Evolutionary conservation across 108 stramenopile genomes (phyloP).

Genomic region (Parietichytrium sp.): DNA sequence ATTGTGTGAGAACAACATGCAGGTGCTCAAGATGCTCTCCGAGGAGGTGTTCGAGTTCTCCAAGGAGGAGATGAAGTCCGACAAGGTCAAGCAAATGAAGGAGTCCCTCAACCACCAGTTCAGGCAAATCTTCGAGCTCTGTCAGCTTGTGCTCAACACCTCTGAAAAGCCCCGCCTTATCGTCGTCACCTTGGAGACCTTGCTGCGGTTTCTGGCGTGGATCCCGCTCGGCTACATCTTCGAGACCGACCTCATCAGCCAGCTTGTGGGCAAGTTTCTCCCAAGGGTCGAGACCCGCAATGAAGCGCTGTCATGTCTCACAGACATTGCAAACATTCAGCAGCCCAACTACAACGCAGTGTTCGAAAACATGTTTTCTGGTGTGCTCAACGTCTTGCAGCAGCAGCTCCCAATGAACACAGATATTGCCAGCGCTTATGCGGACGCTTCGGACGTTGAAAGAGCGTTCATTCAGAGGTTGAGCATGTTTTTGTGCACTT

Average conservation of each 20-base stretch:
- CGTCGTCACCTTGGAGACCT: slow-evolving; percentile 83
- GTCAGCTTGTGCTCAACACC: slow-evolving; percentile 75
- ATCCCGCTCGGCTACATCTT: slow-evolving; percentile 96
- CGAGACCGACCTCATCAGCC: slow-evolving; percentile 84
- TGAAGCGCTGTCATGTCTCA: slow-evolving; percentile 90
- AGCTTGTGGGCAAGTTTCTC: slow-evolving; percentile 88
- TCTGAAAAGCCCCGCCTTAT: slow-evolving; percentile 77
- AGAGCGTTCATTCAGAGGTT: slow-evolving; percentile 88
- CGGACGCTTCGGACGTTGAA: slow-evolving; percentile 78
- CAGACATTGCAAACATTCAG: slow-evolving; percentile 87
- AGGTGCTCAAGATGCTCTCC: slow-evolving; percentile 89
- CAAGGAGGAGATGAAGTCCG: slow-evolving; percentile 90
- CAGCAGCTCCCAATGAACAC: slow-evolving; percentile 80
- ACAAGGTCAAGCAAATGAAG: slow-evolving; percentile 58
- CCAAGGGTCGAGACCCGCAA: slow-evolving; percentile 81
- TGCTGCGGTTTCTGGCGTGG: slow-evolving; percentile 95
- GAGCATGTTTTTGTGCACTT: slow-evolving; percentile 87
- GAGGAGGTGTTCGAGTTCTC: slow-evolving; percentile 99
- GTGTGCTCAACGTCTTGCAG: slow-evolving; percentile 71
- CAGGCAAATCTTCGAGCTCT: slow-evolving; percentile 88
- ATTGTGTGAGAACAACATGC: slow-evolving; percentile 99
- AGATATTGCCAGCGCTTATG: slow-evolving; percentile 75
- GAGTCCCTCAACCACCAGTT: slow-evolving; percentile 85
- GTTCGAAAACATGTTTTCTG: slow-evolving; percentile 76
- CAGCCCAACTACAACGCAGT: slow-evolving; percentile 85